Evolutionary conservation across 371 early-diverging fungal genomes (phyloP).

Genomic region (Mortierella sp.): DNA sequence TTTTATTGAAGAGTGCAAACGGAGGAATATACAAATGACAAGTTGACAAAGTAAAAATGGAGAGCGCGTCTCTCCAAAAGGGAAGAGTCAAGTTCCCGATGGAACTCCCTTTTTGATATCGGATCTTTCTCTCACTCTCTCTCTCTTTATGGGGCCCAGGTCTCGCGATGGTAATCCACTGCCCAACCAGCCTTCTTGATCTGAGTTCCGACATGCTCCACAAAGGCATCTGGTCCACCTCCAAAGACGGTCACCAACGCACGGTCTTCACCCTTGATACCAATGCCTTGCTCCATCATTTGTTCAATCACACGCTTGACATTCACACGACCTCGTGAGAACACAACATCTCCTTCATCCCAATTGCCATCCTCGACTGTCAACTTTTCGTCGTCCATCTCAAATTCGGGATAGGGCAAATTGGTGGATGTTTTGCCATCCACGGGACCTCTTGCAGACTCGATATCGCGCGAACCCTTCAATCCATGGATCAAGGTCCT

Average conservation of each 20-base stretch:
- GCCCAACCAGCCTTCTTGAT: conserved; percentile 38
- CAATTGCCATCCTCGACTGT: conserved; percentile 44
- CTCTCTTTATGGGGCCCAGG: conserved; percentile 47
- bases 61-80: no score
- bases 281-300: conserved; percentile 30
- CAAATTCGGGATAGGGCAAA: conserved; percentile 30
- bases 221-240: conserved; percentile 51
- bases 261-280: conserved; percentile 8
- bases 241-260: conserved; percentile 46
- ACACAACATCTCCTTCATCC: conserved; percentile 48
- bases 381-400: conserved; percentile 34
- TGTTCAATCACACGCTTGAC: conserved; percentile 35
- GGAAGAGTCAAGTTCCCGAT: no score
- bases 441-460: conserved; percentile 11
- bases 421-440: background rate
- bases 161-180: conserved; percentile 47
- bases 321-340: conserved; percentile 35
- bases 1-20: no score
- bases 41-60: no score
- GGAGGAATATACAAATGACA: no score
- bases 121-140: no score
- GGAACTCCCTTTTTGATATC: no score
- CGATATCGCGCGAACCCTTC: conserved; percentile 22
- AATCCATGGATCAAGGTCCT: conserved; percentile 17
- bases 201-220: conserved; percentile 36